A percentile compares a stretch with the other conserved stretches of the same genome.
phyloP scores from a whole-genome alignment of 371 early-diverging fungal genomes.

The Mortierella sp. region DNA sequence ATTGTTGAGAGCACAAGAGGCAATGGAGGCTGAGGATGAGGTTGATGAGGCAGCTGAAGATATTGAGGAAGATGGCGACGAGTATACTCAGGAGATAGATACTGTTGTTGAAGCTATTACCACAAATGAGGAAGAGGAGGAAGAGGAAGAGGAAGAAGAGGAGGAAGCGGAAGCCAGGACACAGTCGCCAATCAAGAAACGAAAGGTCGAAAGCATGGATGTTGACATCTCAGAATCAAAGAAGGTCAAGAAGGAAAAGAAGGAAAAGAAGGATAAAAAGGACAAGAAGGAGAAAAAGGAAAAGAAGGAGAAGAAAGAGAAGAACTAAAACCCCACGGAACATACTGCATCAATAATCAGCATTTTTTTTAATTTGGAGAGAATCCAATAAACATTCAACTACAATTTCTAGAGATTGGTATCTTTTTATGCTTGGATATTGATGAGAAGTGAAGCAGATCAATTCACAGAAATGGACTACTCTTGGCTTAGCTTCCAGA shows the following conservation, averaged over 20 bases:
- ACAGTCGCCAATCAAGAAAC: constrained; percentile 31
- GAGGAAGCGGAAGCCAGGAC: constrained; percentile 1
- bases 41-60: constrained; percentile 5
- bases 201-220: constrained; percentile 3
- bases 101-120: neutral
- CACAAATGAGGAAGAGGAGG: constrained; percentile 3
- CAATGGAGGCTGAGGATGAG: constrained; percentile 7
- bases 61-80: neutral
- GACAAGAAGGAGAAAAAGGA: constrained; percentile 4
- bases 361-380: neutral
- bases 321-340: neutral
- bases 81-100: neutral
- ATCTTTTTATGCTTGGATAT: too few relatives aligned
- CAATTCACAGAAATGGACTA: too few relatives aligned
- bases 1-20: constrained; percentile 19
- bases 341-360: neutral
- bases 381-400: neutral
- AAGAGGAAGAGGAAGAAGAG: constrained; percentile 1
- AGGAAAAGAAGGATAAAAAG: neutral
- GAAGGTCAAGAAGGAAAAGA: constrained; percentile 1
- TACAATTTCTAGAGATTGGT: too few relatives aligned
- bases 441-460: too few relatives aligned
- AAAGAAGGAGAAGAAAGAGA: constrained; percentile 1
- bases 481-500: neutral
- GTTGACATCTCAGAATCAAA: neutral